phyloP scores from a whole-genome alignment of 228 moss, liverwort and hornwort species.

The Sphagnum magellanicum region DNA sequence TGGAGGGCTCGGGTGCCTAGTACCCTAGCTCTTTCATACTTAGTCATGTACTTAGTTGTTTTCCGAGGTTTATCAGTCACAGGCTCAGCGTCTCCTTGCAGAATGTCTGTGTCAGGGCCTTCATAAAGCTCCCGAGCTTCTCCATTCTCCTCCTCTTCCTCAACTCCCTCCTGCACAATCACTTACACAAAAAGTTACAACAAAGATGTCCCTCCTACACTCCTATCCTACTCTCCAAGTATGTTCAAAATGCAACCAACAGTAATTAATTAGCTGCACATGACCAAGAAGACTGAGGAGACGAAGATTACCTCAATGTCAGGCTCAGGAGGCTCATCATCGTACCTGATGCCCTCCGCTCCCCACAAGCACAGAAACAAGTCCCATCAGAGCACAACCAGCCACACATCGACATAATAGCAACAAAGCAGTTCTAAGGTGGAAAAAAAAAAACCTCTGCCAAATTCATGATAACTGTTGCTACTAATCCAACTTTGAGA shows the following conservation, averaged over 20 bases:
- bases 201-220: too few species aligned
- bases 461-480: too few species aligned
- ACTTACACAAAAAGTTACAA: too few species aligned
- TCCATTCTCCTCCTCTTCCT: slow-evolving; percentile 84
- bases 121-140: slow-evolving; percentile 61
- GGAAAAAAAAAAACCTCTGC: too few species aligned
- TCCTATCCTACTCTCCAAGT: too few species aligned
- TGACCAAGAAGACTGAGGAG: too few species aligned
- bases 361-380: neutral
- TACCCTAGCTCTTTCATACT: slow-evolving; percentile 93
- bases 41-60: slow-evolving; percentile 98
- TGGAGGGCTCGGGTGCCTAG: slow-evolving; percentile 96
- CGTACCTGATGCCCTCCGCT: slow-evolving; percentile 29
- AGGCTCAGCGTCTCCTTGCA: slow-evolving; percentile 31
- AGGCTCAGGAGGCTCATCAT: slow-evolving; percentile 89
- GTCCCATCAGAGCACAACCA: too few species aligned
- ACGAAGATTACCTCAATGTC: slow-evolving; percentile 57
- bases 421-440: too few species aligned
- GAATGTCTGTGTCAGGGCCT: slow-evolving; percentile 47
- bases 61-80: slow-evolving; percentile 83
- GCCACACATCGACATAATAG: too few species aligned
- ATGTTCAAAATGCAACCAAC: too few species aligned
- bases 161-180: slow-evolving; percentile 50
- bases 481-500: too few species aligned
- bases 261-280: too few species aligned